Evolutionary conservation across 2,329 filamentous ascomycete genomes (phyloP).

Genomic region (Hymenoscyphus albidus): DNA sequence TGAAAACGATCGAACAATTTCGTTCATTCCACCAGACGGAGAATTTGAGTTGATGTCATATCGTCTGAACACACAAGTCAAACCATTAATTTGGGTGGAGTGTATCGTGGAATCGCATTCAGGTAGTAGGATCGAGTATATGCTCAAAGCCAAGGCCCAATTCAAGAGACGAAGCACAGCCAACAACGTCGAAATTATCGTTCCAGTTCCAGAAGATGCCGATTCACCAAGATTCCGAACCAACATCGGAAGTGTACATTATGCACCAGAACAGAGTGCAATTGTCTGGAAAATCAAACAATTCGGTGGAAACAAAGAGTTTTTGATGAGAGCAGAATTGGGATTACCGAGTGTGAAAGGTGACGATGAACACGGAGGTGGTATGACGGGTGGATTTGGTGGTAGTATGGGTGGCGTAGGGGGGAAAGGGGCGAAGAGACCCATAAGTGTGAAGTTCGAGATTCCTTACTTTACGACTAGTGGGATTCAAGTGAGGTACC

Average conservation of each 20-base stretch:
- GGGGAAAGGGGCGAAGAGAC: slow-evolving; percentile 85
- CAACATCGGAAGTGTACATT: slow-evolving; percentile 95
- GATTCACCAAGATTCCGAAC: slow-evolving; percentile 95
- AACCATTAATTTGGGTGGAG: slow-evolving; percentile 98
- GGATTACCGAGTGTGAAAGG: slow-evolving; percentile 91
- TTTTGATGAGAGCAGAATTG: slow-evolving; percentile 95
- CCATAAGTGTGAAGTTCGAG: slow-evolving; percentile 99
- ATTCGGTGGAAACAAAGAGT: slow-evolving; percentile 97
- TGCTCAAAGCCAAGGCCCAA: slow-evolving; percentile 96
- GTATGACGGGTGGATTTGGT: slow-evolving; percentile 96
- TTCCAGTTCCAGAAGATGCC: slow-evolving; percentile 95
- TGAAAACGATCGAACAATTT: slow-evolving; percentile 97
- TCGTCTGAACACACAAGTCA: slow-evolving; percentile 96
- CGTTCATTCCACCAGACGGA: slow-evolving; percentile 96
- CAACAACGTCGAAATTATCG: slow-evolving; percentile 97
- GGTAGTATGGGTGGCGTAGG: slow-evolving; percentile 92
- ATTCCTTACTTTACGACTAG: slow-evolving; percentile 99
- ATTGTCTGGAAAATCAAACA: slow-evolving; percentile 99
- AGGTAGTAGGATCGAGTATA: slow-evolving; percentile 94
- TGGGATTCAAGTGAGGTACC: slow-evolving; percentile 94
- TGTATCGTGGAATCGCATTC: slow-evolving; percentile 96
- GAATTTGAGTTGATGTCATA: slow-evolving; percentile 99
- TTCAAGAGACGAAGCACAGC: slow-evolving; percentile 97
- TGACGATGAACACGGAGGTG: slow-evolving; percentile 91
- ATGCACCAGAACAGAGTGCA: slow-evolving; percentile 92